Evolutionary conservation across 2,329 filamentous ascomycete genomes (phyloP).

Genomic region (Cladosporium phlei): DNA sequence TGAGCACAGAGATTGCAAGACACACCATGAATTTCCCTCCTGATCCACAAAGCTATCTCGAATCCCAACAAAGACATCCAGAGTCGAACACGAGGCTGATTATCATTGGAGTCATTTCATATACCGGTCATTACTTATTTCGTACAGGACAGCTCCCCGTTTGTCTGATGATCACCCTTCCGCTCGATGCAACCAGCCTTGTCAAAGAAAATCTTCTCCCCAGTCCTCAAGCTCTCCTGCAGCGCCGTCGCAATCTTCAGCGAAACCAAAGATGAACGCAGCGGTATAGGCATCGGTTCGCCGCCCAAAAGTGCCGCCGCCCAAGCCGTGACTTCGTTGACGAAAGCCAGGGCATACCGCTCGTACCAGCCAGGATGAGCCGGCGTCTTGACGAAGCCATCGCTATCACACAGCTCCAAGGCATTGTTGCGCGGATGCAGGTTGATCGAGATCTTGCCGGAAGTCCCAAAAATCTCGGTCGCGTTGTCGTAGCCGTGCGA

Average conservation of each 20-base stretch:
- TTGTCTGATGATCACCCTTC: too few species aligned
- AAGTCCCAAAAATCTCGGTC: conserved; percentile 39
- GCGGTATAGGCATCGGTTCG: neutral
- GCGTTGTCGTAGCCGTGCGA: conserved; percentile 40
- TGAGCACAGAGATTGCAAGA: too few species aligned
- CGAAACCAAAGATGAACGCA: neutral
- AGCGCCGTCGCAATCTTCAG: neutral
- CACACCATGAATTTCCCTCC: too few species aligned
- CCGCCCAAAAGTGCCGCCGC: neutral
- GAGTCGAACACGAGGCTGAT: too few species aligned
- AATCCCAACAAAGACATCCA: too few species aligned
- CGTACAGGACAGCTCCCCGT: too few species aligned
- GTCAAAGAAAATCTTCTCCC: neutral
- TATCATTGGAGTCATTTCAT: too few species aligned
- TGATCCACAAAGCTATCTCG: too few species aligned
- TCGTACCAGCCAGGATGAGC: neutral
- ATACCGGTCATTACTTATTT: too few species aligned
- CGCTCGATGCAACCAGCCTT: too few species aligned
- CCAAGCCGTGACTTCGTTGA: neutral
- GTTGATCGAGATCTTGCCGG: conserved; percentile 36
- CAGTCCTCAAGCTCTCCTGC: neutral
- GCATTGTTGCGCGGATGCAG: conserved; percentile 2
- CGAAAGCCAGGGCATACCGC: neutral
- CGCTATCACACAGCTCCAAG: neutral
- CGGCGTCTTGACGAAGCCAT: neutral